Conservation (phyloP, 257 asterid species). For the Salvia splendens region DNA sequence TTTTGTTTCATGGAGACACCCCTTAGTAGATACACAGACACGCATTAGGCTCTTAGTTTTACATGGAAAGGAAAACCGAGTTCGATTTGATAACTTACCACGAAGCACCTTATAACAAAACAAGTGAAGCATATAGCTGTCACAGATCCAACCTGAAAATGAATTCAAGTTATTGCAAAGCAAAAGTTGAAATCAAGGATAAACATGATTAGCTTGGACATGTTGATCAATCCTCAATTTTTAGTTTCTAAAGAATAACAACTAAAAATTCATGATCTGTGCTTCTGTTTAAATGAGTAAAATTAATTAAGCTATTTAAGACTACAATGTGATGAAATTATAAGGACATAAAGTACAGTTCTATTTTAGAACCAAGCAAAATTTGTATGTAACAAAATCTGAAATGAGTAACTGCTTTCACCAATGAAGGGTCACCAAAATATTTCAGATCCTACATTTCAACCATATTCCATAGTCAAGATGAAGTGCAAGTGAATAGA, state of each 20-base stretch:
- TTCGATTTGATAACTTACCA: slow-evolving; percentile 51
- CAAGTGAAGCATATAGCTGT: slow-evolving; percentile 87
- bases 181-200: background rate
- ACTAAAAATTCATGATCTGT: background rate
- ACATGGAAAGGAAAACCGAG: slow-evolving; percentile 13
- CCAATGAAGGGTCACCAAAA: background rate
- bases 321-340: background rate
- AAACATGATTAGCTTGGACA: background rate
- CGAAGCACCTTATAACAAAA: slow-evolving; percentile 77
- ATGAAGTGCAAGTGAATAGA: slow-evolving; percentile 1
- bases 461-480: slow-evolving; percentile 2
- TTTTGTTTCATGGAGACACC: background rate
- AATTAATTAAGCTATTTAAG: background rate
- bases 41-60: too few species aligned
- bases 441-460: slow-evolving; percentile 8
- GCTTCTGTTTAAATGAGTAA: slow-evolving; percentile 6
- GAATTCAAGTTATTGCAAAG: slow-evolving; percentile 23
- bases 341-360: background rate
- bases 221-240: slow-evolving; percentile 2
- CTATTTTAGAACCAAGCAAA: slow-evolving; percentile 9
- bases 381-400: slow-evolving; percentile 2
- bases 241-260: background rate
- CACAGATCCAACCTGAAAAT: slow-evolving; percentile 84
- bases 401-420: slow-evolving; percentile 1
- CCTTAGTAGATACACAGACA: background rate